phyloP scores from a whole-genome alignment of 768 basidiomycete species.

The Candolleomyces eurysporus region DNA sequence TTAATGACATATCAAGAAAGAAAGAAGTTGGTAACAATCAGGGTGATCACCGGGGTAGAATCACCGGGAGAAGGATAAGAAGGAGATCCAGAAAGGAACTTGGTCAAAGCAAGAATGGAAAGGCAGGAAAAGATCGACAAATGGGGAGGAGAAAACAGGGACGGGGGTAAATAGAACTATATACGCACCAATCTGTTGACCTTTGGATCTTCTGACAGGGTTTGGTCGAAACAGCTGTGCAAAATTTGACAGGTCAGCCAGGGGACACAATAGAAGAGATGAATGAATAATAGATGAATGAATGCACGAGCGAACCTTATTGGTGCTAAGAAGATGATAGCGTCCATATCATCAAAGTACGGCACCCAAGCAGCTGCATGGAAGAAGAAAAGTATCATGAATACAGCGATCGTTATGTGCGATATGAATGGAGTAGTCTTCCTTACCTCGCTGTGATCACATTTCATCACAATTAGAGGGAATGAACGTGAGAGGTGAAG shows the following conservation, averaged over 20 bases:
- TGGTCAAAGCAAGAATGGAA: no score
- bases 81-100: no score
- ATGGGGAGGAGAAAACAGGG: no score
- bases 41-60: no score
- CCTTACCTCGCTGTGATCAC: slow-evolving; percentile 1
- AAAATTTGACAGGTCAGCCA: background rate
- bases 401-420: background rate
- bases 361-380: slow-evolving; percentile 51
- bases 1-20: no score
- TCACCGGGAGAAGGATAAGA: no score
- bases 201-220: slow-evolving; percentile 59
- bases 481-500: background rate
- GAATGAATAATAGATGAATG: background rate
- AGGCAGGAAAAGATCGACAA: no score
- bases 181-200: slow-evolving; percentile 53
- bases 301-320: slow-evolving; percentile 37
- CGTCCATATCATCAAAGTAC: slow-evolving; percentile 71
- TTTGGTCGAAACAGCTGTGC: slow-evolving; percentile 63
- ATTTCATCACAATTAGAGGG: background rate
- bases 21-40: no score
- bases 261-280: background rate
- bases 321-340: slow-evolving; percentile 70
- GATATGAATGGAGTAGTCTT: background rate
- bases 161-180: background rate
- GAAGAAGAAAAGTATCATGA: slow-evolving; percentile 3